Evolutionary conservation across 495 filamentous ascomycete genomes (phyloP), one percentile per base, ranked within the genome.

Genomic region (Lasiosphaeria miniovina): DNA sequence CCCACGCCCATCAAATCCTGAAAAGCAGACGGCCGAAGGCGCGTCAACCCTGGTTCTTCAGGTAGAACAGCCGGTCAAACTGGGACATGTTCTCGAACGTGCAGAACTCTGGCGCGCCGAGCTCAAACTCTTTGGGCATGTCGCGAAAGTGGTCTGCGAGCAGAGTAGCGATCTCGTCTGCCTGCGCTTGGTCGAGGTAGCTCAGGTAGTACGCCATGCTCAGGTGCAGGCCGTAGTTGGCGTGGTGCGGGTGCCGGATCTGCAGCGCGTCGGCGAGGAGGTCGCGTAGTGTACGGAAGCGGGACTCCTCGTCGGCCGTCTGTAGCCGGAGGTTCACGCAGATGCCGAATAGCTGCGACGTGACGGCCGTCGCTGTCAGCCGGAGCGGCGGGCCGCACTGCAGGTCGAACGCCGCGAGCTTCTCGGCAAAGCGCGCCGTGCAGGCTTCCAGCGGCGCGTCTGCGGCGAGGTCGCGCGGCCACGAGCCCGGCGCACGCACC

Each of bases 31-130:
- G n/a, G 24, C 24, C 0, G 24, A 24, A 0, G 24, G 24, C 24
- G n/a, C n/a, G 4, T 14, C 33, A 10, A 1, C 51, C 24, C 43
- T n/a, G n/a, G 9, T 61, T 45, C 41, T 38, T 36, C 14, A 69
- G 41, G 48, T 64, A 65, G 17, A 65, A 62, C 54, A 60, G 17
- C 24, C 53, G 46, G 14, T 62, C 54, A 48, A 66, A 68, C 15
- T 35, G 45, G 45, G 64, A 61, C 65, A 68, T 65, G 43, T 68
- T 38, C 34, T 64, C 59, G 49, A 66, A 68, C 8, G 49, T 60
- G 31, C 65, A 70, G 54, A 68, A 66, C 49, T 68, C 68, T 1
- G 62, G 63, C 36, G 34, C 48, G 3, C 62, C 68, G 4, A 70
- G 58, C 56, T 64, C 61, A 46, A 65, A 61, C 50, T 61, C 55